Base-by-base conservation (phyloP, 1,139 yeast genomes). In the Meyerozyma sp. region DNA sequence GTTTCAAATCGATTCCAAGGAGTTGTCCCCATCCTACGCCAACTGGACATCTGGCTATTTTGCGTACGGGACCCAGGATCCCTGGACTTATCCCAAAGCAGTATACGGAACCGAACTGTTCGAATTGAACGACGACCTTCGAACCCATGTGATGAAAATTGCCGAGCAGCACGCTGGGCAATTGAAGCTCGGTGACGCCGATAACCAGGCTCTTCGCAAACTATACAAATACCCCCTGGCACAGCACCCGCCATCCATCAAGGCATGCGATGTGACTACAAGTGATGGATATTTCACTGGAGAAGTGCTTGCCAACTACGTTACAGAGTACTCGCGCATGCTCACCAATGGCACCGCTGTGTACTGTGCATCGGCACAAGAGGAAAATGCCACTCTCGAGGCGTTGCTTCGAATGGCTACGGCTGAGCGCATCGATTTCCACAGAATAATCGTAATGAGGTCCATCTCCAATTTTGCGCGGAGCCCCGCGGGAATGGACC, bases 71-170 rank as follows among this genome's bases (percentile, higher is more conserved):
- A 68, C 82, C 25, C 62, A 70, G 40, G 61, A 63, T 49, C 79
- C 81, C 43, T 66, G 66, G 54, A 61, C 70, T 44, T 79, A 79
- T 59, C 87, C 87, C 36, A 69, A 52, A 14, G 68, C 68, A 41
- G 78, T 77, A 45, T 81, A 81, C 54, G 88, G 87, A 28, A 73
- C 84, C 28, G 87, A 81, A 61, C 80, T 81, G 13, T 81, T 79
- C 52, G 86, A 81, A 63, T 64, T 82, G 48, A 82, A 82, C 61
- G 81, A 66, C 47, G 70, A 69, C 36, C 70, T 82, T 54, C 70
- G 84, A 65, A 77, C 81, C 62, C 71, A 80, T 50, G 86, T 85
- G 8, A 63, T 75, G 32, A 66, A 63, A 39, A 66, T 81, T 53
- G 84, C 85, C 38, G 59, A 63, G 41, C 18, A 16, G 21, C 21